Conservation (phyloP, 805 yeast species). For the Candida xiaguanensis region DNA sequence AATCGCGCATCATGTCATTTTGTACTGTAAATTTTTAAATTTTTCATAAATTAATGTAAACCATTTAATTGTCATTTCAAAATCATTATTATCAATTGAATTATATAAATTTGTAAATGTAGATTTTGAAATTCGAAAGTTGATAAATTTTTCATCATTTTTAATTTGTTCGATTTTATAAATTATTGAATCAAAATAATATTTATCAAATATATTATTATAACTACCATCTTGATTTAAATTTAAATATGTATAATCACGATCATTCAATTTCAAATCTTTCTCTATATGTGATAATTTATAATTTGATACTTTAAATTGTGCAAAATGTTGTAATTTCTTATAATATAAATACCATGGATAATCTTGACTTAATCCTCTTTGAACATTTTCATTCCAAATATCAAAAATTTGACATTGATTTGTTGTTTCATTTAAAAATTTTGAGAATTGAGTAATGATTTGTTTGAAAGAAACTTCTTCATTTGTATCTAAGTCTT, state of each 20-base stretch:
- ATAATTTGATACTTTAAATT: conserved; percentile 51
- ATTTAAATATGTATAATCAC: conserved; percentile 17
- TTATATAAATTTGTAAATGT: conserved; percentile 20
- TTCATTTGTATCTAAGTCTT: conserved; percentile 15
- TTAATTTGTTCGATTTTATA: conserved; percentile 20
- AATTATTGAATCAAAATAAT: conserved; percentile 17
- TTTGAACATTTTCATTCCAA: conserved; percentile 44
- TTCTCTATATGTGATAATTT: conserved; percentile 42
- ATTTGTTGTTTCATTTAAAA: conserved; percentile 13
- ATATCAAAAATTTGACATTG: conserved; percentile 45
- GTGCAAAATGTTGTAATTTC: conserved; percentile 58
- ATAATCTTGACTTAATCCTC: conserved; percentile 55
- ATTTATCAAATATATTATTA: conserved; percentile 3
- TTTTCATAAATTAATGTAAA: conserved; percentile 22
- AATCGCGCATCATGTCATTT: conserved; percentile 9
- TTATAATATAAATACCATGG: conserved; percentile 71
- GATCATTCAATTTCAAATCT: conserved; percentile 18
- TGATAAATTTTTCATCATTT: conserved; percentile 5
- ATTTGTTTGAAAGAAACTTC: conserved; percentile 13
- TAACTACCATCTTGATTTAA: conserved; percentile 1
- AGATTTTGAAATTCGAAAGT: conserved; percentile 9
- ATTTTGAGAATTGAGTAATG: conserved; percentile 9
- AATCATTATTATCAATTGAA: conserved; percentile 19
- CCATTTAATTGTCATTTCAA: conserved; percentile 21
- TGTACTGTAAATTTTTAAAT: conserved; percentile 11